Evolutionary conservation across 2,329 filamentous ascomycete species (phyloP), one percentile per base, ranked within the genome.

Genomic region (Stemphylium beticola): DNA sequence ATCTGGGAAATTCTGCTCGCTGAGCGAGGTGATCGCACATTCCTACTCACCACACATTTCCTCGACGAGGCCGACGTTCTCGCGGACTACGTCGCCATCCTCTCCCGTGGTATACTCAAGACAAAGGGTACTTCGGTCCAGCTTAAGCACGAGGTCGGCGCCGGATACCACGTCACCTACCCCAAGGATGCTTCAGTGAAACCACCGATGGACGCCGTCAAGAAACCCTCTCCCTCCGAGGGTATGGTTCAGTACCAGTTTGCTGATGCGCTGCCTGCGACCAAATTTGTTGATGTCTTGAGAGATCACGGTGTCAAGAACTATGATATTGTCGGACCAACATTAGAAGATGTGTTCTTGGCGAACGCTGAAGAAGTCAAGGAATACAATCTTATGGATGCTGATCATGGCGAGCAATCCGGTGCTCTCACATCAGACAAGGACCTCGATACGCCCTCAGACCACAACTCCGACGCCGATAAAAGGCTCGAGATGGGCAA

Each of bases 1-100:
- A 91, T 97, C 20, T 97, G 93, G 93, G 92, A 96, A 64, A 97
- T 97, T 55, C 80, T 97, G 18, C 80, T 96, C 11, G 89, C 89
- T 1, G 92, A 96, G 74, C 86, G 93, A 53, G 92, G 92, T 17
- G 82, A 82, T 55, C 82, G 93, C 37, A 96, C 93, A 0, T 90
- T 96, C 65, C 85, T 97, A 37, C 76, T 97, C 53, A 97, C 93
- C 0, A 97, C 93, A 0, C 93, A 97, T 73, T 97, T 96, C 74
- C 81, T 97, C 8, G 93, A 97, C 67, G 93, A 97, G 75, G 93
- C 93, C 0, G 93, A 97, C 69, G 80, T 96, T 1, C 82, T 97
- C 0, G 89, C 92, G 0, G 93, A 97, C 69, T 88, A 93, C 57
- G 96, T 97, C 61, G 90, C 88, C 1, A 91, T 97, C 48, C 78